Conservation (phyloP, 1,284 basidiomycete species). For the Ceratorhiza oryzae-sativae region DNA sequence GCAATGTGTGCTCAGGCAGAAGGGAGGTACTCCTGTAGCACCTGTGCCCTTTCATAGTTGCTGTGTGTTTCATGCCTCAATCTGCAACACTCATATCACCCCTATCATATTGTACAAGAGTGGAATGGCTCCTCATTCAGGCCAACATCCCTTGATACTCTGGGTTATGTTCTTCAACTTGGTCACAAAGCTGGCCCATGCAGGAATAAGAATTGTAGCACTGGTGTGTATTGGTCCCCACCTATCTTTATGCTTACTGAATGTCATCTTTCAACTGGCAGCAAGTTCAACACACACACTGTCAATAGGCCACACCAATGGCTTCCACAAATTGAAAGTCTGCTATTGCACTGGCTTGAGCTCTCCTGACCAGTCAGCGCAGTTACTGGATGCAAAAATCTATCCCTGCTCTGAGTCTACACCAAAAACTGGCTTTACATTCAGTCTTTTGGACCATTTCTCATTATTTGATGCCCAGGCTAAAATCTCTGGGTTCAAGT, state of each 20-base stretch:
- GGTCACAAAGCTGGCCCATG: not conserved
- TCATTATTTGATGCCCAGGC: not conserved
- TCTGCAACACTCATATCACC: not conserved
- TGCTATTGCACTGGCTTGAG: not conserved
- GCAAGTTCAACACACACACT: not conserved
- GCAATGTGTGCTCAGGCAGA: too few relatives aligned
- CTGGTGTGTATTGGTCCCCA: not conserved
- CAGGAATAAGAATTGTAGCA: not conserved
- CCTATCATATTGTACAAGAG: not conserved
- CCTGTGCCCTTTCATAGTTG: too few relatives aligned
- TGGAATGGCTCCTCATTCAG: not conserved
- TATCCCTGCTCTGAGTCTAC: constrained; percentile 3
- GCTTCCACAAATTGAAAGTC: not conserved
- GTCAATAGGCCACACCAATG: not conserved
- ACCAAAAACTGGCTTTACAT: constrained; percentile 2
- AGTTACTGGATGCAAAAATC: not conserved
- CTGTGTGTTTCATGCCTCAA: not conserved
- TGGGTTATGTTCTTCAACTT: not conserved
- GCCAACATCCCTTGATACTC: not conserved
- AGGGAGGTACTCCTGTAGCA: too few relatives aligned
- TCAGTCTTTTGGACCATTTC: not conserved
- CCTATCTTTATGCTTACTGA: not conserved
- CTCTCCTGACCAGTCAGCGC: not conserved
- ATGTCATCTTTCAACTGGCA: not conserved
- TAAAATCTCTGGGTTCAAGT: not conserved